phyloP scores from a whole-genome alignment of 2,329 filamentous ascomycete species.

The Colletotrichum horii region DNA sequence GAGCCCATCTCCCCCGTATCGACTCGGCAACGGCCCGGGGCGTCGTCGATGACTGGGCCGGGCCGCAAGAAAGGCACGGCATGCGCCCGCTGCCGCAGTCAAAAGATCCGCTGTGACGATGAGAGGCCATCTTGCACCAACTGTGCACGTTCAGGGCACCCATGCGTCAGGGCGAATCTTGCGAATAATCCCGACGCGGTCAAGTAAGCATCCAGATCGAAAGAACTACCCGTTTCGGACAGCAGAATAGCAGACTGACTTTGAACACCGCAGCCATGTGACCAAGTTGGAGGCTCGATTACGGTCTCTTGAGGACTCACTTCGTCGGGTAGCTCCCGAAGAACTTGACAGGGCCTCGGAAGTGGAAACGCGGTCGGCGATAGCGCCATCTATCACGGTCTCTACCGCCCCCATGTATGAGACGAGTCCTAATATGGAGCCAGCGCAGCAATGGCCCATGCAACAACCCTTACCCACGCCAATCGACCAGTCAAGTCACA shows the following conservation, averaged over 20 bases:
- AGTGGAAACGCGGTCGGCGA: not conserved
- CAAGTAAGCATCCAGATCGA: not conserved
- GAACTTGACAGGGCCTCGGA: not conserved
- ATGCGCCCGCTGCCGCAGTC: slow-evolving; percentile 34
- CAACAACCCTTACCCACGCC: not conserved
- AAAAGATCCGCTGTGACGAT: slow-evolving; percentile 36
- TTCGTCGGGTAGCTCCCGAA: not conserved
- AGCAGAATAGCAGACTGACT: not conserved
- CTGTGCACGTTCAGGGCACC: slow-evolving; percentile 32
- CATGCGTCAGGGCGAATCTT: slow-evolving; percentile 29
- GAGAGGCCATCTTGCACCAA: slow-evolving; percentile 32
- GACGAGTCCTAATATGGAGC: not conserved
- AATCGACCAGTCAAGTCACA: not conserved
- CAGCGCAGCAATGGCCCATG: not conserved
- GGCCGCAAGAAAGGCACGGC: slow-evolving; percentile 33
- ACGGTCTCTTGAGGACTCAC: not conserved
- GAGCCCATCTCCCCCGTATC: not conserved
- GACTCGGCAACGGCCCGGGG: not conserved
- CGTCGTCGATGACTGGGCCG: not conserved
- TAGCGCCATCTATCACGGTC: not conserved
- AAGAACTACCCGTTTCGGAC: not conserved
- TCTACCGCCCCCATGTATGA: not conserved
- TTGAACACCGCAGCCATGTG: not conserved
- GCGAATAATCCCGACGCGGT: not conserved
- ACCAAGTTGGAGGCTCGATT: not conserved